phyloP scores from a whole-genome alignment of 345 rosid species.

The Raphanus raphanistrum region DNA sequence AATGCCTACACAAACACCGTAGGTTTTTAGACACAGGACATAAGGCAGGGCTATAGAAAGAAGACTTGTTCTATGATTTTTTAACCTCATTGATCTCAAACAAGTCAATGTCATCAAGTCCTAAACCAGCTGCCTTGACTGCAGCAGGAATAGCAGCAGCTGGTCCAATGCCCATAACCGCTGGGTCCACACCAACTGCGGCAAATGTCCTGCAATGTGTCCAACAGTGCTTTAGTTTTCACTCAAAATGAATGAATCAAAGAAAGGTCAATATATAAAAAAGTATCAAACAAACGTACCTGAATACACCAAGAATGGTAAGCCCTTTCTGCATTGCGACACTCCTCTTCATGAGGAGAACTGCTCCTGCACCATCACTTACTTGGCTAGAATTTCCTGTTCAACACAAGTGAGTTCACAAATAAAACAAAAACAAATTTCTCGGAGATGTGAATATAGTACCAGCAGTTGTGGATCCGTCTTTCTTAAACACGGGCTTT shows the following conservation, averaged over 20 bases:
- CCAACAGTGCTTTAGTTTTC: conserved; percentile 13
- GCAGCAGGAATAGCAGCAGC: conserved; percentile 95
- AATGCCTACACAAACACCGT: conserved; percentile 61
- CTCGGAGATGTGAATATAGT: conserved; percentile 21
- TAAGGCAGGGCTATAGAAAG: not conserved
- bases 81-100: conserved; percentile 95
- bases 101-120: conserved; percentile 81
- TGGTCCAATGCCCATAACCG: conserved; percentile 95
- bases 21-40: not conserved
- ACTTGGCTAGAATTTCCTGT: conserved; percentile 95
- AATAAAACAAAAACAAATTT: not conserved
- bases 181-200: conserved; percentile 97
- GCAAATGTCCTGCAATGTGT: conserved; percentile 67
- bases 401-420: not conserved
- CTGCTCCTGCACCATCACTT: conserved; percentile 96
- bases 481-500: conserved; percentile 82
- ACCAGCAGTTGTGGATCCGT: conserved; percentile 96
- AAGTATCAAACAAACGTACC: conserved; percentile 42
- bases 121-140: conserved; percentile 83
- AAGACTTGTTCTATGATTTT: conserved; percentile 7
- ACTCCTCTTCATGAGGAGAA: conserved; percentile 89
- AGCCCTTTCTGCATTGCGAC: conserved; percentile 74
- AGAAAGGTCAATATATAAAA: not conserved
- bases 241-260: not conserved
- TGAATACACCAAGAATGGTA: conserved; percentile 88